A percentile compares a stretch with the other conserved stretches of the same genome.
Evolutionary conservation across 1,284 basidiomycete genomes (phyloP).

Genomic region (Ceratobasidium sp.): DNA sequence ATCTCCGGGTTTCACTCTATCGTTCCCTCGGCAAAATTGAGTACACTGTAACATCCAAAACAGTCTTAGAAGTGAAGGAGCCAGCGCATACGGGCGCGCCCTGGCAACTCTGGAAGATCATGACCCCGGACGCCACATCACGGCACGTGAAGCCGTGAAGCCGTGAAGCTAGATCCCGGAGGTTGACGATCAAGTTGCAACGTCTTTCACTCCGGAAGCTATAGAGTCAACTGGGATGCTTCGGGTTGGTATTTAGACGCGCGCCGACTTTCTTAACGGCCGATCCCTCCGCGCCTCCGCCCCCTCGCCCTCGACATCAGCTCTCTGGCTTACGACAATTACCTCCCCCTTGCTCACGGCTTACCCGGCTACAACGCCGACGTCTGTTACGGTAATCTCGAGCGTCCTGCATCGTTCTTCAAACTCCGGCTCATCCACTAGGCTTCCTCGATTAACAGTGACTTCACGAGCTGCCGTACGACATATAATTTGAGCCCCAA

Average conservation of each 20-base stretch:
- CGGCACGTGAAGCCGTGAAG: too few relatives aligned
- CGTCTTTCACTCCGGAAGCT: too few relatives aligned
- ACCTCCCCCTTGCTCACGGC: not conserved
- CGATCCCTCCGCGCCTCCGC: not conserved
- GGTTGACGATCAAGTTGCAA: too few relatives aligned
- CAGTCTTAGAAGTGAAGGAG: too few relatives aligned
- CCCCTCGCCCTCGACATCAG: not conserved
- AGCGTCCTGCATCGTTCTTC: not conserved
- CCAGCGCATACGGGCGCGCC: too few relatives aligned
- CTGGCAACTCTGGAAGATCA: too few relatives aligned
- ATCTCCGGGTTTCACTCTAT: too few relatives aligned
- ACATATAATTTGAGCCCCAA: constrained; percentile 16
- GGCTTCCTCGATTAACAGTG: constrained; percentile 1
- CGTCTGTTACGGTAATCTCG: constrained; percentile 7
- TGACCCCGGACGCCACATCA: too few relatives aligned
- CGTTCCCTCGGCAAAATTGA: too few relatives aligned
- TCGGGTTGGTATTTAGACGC: not conserved
- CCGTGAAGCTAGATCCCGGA: too few relatives aligned
- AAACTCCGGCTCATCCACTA: constrained; percentile 5
- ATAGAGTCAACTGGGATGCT: not conserved
- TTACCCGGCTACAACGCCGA: not conserved
- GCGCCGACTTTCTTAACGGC: not conserved
- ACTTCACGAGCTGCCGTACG: constrained; percentile 3
- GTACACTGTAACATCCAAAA: too few relatives aligned
- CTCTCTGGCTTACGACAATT: not conserved